Base-by-base conservation (phyloP, 371 early-diverging fungal genomes). In the Chytridium lagenaria region DNA sequence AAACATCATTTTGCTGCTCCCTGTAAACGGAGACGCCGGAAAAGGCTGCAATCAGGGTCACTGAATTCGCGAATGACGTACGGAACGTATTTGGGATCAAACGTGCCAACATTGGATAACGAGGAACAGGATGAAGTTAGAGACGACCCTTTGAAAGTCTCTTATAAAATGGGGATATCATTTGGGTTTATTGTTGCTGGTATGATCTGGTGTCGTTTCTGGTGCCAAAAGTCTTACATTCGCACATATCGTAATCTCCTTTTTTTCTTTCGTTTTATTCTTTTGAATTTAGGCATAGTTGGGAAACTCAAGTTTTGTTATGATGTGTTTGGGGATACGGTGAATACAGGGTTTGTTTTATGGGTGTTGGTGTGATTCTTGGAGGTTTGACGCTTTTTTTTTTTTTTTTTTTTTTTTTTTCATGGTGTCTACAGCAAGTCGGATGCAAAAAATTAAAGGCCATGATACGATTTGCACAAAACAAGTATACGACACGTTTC, bases 241-340 rank as follows among this genome's bases (percentile, higher is more conserved):
- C n/a, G n/a, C n/a, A n/a, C n/a, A n/a, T n/a, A n/a, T n/a, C n/a
- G n/a, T n/a, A n/a, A n/a, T n/a, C n/a, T n/a, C n/a, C n/a, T n/a
- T n/a, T n/a, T n/a, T n/a, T n/a, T n/a, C n/a, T n/a, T n/a, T n/a
- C n/a, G n/a, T n/a, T n/a, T 61, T 7, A 61, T 34, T 38, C 57
- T 34, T 31, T 28, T 16, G 23, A 26, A n/a, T 7, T 15, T 40
- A 66, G 38, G 49, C 16, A 37, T 66, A 5, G 67, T 66, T 23
- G 67, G 67, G n/a, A 28, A 66, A 10, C 22, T 7, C 5, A 66
- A 66, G 28, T 66, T 66, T 28, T 40, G 44, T 30, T 66, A 66
- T 28, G 67, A 66, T 66, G 67, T 66, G 2, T 66, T 39, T 66
- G 67, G 67, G 30, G 67, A 66, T 39, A 37, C 37, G 3, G 38